Conservation (phyloP, 495 filamentous ascomycete genomes). For the Viridothelium virens region DNA sequence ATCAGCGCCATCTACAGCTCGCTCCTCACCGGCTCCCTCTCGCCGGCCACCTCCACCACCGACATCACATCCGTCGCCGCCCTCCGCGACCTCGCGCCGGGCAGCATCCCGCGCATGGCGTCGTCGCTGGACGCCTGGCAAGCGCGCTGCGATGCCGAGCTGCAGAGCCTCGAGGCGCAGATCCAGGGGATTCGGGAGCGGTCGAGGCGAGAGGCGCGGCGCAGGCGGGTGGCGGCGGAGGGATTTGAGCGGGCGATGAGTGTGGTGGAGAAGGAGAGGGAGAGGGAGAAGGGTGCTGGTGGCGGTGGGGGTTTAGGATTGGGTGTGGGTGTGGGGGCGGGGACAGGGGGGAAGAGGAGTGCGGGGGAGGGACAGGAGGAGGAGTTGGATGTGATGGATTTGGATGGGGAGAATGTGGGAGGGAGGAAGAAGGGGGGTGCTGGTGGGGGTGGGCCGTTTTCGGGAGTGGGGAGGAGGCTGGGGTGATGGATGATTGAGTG, state of each 20-base stretch:
- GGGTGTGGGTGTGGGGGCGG: constrained; percentile 31
- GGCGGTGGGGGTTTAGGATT: constrained; percentile 36
- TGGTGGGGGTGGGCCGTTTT: constrained; percentile 17
- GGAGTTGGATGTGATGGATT: constrained; percentile 51
- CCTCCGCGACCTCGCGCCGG: constrained; percentile 73
- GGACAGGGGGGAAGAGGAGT: constrained; percentile 40
- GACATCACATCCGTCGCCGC: constrained; percentile 71
- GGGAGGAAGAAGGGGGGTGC: constrained; percentile 32
- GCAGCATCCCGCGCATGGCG: constrained; percentile 58
- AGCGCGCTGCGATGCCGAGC: constrained; percentile 62
- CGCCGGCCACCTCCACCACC: constrained; percentile 62
- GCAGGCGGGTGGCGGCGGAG: constrained; percentile 41
- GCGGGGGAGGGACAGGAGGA: constrained; percentile 43
- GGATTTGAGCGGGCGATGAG: constrained; percentile 41
- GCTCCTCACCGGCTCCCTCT: constrained; percentile 72
- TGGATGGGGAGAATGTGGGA: constrained; percentile 46
- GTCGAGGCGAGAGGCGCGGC: constrained; percentile 43
- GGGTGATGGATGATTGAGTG: constrained; percentile 15
- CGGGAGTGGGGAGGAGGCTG: constrained; percentile 25
- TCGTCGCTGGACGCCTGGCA: constrained; percentile 65
- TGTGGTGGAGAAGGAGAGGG: constrained; percentile 33
- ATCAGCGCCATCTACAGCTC: constrained; percentile 83
- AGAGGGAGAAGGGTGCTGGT: constrained; percentile 38
- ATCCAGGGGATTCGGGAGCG: constrained; percentile 51
- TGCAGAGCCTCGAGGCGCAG: constrained; percentile 65